Evolutionary conservation across 2,329 filamentous ascomycete species (phyloP).

Genomic region (Colletotrichum falcatum): DNA sequence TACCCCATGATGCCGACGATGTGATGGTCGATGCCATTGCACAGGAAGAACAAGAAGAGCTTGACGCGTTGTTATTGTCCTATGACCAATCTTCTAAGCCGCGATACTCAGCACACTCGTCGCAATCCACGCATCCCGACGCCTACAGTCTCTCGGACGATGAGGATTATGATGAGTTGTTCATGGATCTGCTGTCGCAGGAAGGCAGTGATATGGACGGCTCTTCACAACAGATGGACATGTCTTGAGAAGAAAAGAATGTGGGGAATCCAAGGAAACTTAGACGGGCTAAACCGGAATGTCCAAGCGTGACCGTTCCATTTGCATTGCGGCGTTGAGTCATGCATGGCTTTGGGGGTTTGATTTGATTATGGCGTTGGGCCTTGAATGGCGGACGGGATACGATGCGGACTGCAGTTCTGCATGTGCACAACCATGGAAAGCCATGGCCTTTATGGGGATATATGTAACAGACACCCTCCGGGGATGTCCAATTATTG

Average conservation of each 20-base stretch:
- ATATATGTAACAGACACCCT: slow-evolving; percentile 32
- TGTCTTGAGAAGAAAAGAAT: slow-evolving; percentile 49
- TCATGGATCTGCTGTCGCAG: slow-evolving; percentile 73
- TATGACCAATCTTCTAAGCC: slow-evolving; percentile 50
- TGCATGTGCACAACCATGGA: slow-evolving; percentile 15
- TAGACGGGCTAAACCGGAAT: neutral
- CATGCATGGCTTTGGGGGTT: neutral
- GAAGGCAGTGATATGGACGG: slow-evolving; percentile 47
- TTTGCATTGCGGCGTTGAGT: slow-evolving; percentile 28
- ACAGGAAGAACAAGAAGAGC: slow-evolving; percentile 65
- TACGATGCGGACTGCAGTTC: slow-evolving; percentile 15
- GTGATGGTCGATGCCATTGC: slow-evolving; percentile 65
- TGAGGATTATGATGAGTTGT: slow-evolving; percentile 71
- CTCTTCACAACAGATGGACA: slow-evolving; percentile 60
- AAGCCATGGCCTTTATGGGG: slow-evolving; percentile 43
- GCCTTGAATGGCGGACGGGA: neutral
- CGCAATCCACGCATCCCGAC: slow-evolving; percentile 46
- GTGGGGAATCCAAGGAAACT: neutral
- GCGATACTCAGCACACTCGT: slow-evolving; percentile 47
- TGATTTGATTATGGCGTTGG: slow-evolving; percentile 12
- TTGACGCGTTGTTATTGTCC: slow-evolving; percentile 67
- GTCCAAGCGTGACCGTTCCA: neutral
- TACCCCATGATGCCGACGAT: slow-evolving; percentile 54
- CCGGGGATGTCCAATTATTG: slow-evolving; percentile 60
- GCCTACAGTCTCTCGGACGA: slow-evolving; percentile 60